Conservation (phyloP, 495 filamentous ascomycete genomes). For the Lineolata rhizophorae region DNA sequence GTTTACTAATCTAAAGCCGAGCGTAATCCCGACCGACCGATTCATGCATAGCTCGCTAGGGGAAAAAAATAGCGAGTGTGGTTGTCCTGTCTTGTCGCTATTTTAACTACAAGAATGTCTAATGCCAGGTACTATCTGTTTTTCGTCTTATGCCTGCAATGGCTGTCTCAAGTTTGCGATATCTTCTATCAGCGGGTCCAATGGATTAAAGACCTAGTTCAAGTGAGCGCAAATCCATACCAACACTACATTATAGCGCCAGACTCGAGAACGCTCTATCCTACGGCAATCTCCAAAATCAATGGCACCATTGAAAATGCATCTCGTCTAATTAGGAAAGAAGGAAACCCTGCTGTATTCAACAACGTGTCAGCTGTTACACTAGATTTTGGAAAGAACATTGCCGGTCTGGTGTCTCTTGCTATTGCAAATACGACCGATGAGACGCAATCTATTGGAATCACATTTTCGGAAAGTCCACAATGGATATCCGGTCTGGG, state of each 20-base stretch:
- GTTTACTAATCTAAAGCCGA: too few relatives aligned
- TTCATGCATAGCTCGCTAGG: too few relatives aligned
- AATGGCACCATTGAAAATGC: constrained; percentile 7
- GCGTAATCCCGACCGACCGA: too few relatives aligned
- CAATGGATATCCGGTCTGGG: constrained; percentile 21
- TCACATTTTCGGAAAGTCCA: constrained; percentile 23
- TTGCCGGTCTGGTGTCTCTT: constrained; percentile 22
- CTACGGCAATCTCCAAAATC: constrained; percentile 4
- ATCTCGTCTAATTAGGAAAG: background rate
- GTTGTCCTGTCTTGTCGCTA: too few relatives aligned
- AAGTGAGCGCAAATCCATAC: background rate
- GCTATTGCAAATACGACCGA: constrained; percentile 13
- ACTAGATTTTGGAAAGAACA: constrained; percentile 25
- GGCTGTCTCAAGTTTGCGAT: too few relatives aligned
- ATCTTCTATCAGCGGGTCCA: too few relatives aligned
- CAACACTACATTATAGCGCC: background rate
- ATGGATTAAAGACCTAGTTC: too few relatives aligned
- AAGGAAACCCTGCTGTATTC: constrained; percentile 14
- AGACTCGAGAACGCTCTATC: background rate
- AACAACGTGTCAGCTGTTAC: constrained; percentile 19
- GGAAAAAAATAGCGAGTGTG: too few relatives aligned
- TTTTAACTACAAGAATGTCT: too few relatives aligned
- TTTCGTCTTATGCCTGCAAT: too few relatives aligned
- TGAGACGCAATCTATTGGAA: constrained; percentile 18
- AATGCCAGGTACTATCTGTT: too few relatives aligned